Evolutionary conservation across 2,329 filamentous ascomycete species (phyloP).

Genomic region (Phialemonium atrogriseum): DNA sequence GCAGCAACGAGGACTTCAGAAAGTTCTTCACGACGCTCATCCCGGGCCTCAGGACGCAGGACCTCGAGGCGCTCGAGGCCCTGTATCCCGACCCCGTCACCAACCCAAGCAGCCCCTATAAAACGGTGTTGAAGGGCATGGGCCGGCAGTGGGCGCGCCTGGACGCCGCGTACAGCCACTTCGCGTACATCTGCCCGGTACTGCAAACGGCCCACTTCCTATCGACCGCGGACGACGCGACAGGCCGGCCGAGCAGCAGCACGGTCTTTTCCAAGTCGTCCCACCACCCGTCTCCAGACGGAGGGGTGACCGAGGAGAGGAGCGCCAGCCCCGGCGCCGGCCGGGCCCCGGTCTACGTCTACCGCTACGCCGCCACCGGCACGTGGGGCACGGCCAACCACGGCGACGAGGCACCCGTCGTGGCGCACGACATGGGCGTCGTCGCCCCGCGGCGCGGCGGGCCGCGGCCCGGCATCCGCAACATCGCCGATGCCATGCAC

Average conservation of each 20-base stretch:
- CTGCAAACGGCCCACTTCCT: slow-evolving; percentile 47
- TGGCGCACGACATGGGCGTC: slow-evolving; percentile 31
- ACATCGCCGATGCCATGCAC: slow-evolving; percentile 32
- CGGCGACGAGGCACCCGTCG: slow-evolving; percentile 34
- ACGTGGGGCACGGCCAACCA: slow-evolving; percentile 34
- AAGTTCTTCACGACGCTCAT: slow-evolving; percentile 55
- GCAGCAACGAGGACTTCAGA: slow-evolving; percentile 42
- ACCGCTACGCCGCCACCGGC: slow-evolving; percentile 49
- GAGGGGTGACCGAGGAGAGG: too few species aligned
- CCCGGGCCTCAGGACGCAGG: slow-evolving; percentile 41
- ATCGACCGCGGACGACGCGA: slow-evolving; percentile 15
- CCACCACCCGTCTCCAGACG: background rate
- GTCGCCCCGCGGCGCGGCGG: slow-evolving; percentile 14
- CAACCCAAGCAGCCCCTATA: slow-evolving; percentile 16
- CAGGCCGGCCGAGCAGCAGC: slow-evolving; percentile 9
- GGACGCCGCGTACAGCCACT: slow-evolving; percentile 54
- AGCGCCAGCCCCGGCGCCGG: background rate
- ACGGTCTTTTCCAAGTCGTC: slow-evolving; percentile 6
- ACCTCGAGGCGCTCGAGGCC: slow-evolving; percentile 44
- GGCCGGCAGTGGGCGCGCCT: slow-evolving; percentile 49
- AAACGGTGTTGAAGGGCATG: slow-evolving; percentile 24
- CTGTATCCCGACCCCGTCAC: slow-evolving; percentile 54
- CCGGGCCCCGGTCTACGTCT: slow-evolving; percentile 37
- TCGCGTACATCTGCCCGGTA: slow-evolving; percentile 57
- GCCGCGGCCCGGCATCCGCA: slow-evolving; percentile 25